A percentile compares a stretch with the other conserved stretches of the same genome.
Conservation (phyloP, 495 filamentous ascomycete species). For the Aspergillus homomorphus region DNA sequence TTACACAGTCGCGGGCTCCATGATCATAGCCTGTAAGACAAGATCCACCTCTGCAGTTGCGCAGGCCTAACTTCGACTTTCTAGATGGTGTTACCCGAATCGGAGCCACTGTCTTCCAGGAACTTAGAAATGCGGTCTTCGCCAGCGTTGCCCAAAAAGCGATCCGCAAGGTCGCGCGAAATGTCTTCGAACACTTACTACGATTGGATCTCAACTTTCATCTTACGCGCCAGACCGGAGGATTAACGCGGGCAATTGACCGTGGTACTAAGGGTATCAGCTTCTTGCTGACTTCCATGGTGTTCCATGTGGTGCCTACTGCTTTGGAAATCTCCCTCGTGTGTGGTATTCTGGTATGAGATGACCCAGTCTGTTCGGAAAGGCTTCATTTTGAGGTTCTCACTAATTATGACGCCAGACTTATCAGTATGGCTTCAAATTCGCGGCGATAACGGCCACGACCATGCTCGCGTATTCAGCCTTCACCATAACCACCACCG, state of each 20-base stretch:
- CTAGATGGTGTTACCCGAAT: conserved; percentile 83
- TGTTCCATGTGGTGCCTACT: conserved; percentile 94
- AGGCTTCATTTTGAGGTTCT: conserved; percentile 10
- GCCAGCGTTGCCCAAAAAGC: conserved; percentile 96
- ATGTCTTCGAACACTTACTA: conserved; percentile 88
- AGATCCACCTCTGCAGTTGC: background rate
- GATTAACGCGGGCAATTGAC: conserved; percentile 90
- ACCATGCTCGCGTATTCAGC: conserved; percentile 94
- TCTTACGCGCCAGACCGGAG: conserved; percentile 88
- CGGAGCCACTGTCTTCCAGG: conserved; percentile 81
- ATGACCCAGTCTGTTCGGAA: background rate
- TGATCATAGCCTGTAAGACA: conserved; percentile 78
- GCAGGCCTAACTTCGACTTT: conserved; percentile 12
- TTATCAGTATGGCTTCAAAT: conserved; percentile 88
- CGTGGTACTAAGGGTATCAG: conserved; percentile 97
- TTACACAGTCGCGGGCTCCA: conserved; percentile 80
- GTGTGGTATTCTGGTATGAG: conserved; percentile 73
- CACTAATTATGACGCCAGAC: conserved; percentile 51
- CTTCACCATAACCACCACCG: conserved; percentile 92
- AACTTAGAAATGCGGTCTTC: conserved; percentile 92
- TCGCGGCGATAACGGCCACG: conserved; percentile 82
- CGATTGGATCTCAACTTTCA: conserved; percentile 92
- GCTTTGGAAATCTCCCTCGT: conserved; percentile 93
- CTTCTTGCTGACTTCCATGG: conserved; percentile 95
- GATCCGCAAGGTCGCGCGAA: conserved; percentile 83